These are phyloP conservation scores for Globisporangium sylvaticum DNA, from an alignment of 352 stramenopile genomes.

Conservation along the genomic window DNA sequence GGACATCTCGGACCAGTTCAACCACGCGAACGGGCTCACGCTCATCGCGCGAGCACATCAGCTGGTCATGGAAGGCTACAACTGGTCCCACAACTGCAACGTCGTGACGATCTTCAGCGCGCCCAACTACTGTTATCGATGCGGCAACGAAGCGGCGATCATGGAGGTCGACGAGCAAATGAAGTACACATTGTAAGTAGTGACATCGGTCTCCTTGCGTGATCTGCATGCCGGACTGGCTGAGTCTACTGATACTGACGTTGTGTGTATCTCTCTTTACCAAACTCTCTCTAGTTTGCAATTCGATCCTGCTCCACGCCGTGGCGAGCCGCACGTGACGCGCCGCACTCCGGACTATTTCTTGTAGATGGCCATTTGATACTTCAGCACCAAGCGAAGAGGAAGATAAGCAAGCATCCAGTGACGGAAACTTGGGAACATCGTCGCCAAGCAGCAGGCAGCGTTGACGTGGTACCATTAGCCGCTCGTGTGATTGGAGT, in stretches of 20 bases:
- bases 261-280: slow-evolving; percentile 13
- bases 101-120: slow-evolving; percentile 99
- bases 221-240: background rate
- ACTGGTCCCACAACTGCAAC: slow-evolving; percentile 95
- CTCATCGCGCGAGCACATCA: slow-evolving; percentile 94
- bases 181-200: slow-evolving; percentile 94
- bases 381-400: background rate
- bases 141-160: slow-evolving; percentile 97
- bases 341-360: slow-evolving; percentile 94
- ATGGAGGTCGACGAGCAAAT: slow-evolving; percentile 96
- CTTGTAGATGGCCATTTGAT: slow-evolving; percentile 56
- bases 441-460: background rate
- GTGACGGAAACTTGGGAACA: background rate
- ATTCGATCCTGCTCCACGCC: slow-evolving; percentile 92
- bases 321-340: slow-evolving; percentile 92
- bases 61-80: slow-evolving; percentile 92
- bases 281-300: slow-evolving; percentile 85
- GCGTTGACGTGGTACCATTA: no score
- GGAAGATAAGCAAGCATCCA: background rate
- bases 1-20: slow-evolving; percentile 92
- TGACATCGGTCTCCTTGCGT: slow-evolving; percentile 1
- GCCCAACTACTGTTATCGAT: slow-evolving; percentile 99
- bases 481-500: no score
- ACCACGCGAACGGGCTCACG: slow-evolving; percentile 91
- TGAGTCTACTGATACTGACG: slow-evolving; percentile 3